Base-by-base conservation (phyloP, 2,329 filamentous ascomycete species). In the Arthrobotrys entomopaga region DNA sequence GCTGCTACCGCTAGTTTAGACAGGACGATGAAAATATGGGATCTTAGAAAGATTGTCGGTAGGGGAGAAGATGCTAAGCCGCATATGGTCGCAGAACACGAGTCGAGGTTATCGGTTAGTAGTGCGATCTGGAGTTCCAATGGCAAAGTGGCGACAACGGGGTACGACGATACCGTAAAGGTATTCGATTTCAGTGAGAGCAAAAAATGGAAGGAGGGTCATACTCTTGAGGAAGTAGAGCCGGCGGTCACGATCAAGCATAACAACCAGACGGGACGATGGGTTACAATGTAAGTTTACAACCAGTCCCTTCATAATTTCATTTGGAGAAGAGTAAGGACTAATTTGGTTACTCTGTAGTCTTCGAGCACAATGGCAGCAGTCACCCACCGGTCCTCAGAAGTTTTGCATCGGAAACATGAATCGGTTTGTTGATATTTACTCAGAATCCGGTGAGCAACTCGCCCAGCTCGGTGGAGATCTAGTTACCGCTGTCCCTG, bases 341-440 rank as follows among this genome's bases (percentile, higher is more conserved):
- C 63, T 49, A 11, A 29, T 52, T 22, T 8, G 4, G 13, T 50
- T 34, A 34, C 16, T 38, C 11, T 5, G 38, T 81, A 88, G 87
- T 78, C 83, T 90, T 85, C 80, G 96, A 85, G 86, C 95, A 81
- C 92, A 97, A 78, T 99, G 95, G 95, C 95, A 99, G 81, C 84
- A 87, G 34, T 86, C 87, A 52, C 94, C 95, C 0, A 83, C 86
- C 38, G 89, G 89, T 6, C 88, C 96, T 3, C 90, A 96, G 76
- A 92, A 94, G 75, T 93, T 99, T 78, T 91, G 88, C 22, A 94
- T 99, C 67, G 95, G 92, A 0, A 99, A 98, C 78, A 98, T 98
- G 95, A 97, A 96, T 80, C 88, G 95, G 0, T 98, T 97, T 78
- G 92, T 98, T 0, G 95, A 99, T 79, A 87, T 99, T 0, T 99